Conservation (phyloP, 1,284 basidiomycete genomes). For the Xanthoconium separans region DNA sequence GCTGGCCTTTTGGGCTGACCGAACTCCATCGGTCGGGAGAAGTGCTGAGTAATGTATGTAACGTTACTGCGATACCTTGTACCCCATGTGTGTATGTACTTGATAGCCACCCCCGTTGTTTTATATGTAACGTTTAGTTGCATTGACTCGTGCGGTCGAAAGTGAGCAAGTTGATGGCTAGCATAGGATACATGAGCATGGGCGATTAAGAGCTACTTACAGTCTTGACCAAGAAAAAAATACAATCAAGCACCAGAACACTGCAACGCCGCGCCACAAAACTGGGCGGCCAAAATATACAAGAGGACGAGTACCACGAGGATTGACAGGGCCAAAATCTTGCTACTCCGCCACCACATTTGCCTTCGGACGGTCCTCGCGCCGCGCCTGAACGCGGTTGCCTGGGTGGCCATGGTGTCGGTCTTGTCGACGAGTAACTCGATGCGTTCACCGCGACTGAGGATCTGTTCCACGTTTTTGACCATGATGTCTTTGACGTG, state of each 20-base stretch:
- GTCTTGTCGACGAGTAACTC: slow-evolving; percentile 98
- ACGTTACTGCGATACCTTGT: slow-evolving; percentile 25
- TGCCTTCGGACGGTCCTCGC: slow-evolving; percentile 84
- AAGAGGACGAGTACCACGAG: slow-evolving; percentile 74
- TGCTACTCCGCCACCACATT: slow-evolving; percentile 97
- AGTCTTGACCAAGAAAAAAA: background rate
- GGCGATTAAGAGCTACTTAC: slow-evolving; percentile 7
- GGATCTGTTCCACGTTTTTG: slow-evolving; percentile 93
- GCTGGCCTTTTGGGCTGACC: slow-evolving; percentile 2
- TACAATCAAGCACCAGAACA: slow-evolving; percentile 41
- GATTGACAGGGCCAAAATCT: slow-evolving; percentile 69
- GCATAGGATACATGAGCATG: slow-evolving; percentile 10
- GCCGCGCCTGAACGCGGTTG: slow-evolving; percentile 92
- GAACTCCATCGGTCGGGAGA: slow-evolving; percentile 2
- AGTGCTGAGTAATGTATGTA: slow-evolving; percentile 16
- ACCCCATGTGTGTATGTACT: slow-evolving; percentile 11
- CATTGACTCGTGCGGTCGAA: background rate
- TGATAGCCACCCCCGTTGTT: slow-evolving; percentile 6
- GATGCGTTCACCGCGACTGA: slow-evolving; percentile 92
- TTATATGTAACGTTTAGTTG: slow-evolving; percentile 17
- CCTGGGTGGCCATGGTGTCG: slow-evolving; percentile 92
- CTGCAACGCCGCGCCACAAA: slow-evolving; percentile 78
- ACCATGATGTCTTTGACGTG: slow-evolving; percentile 99
- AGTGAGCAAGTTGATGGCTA: background rate
- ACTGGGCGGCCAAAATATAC: slow-evolving; percentile 81